phyloP scores from a whole-genome alignment of 805 yeast genomes.

The Metschnikowia cubensis region DNA sequence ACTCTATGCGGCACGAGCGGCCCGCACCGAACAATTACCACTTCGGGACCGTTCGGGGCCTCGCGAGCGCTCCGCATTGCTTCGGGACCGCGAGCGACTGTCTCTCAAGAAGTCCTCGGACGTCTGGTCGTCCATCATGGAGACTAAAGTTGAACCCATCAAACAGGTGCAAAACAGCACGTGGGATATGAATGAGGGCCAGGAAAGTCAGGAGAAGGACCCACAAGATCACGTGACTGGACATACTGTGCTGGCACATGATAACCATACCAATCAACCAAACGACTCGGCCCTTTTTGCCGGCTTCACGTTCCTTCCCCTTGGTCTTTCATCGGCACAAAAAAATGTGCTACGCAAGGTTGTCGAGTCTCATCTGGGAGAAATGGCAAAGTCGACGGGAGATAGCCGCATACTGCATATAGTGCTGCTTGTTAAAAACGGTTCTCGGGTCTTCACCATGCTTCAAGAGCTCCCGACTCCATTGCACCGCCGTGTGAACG shows the following conservation, averaged over 20 bases:
- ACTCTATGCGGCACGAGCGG: conserved; percentile 9
- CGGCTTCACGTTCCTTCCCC: conserved; percentile 39
- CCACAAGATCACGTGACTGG: too few relatives aligned
- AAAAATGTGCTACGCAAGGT: conserved; percentile 35
- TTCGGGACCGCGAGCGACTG: conserved; percentile 9
- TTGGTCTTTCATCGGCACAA: conserved; percentile 41
- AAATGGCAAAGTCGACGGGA: conserved; percentile 14
- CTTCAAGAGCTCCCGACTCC: conserved; percentile 23
- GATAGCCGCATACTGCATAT: conserved; percentile 30
- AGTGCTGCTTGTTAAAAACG: conserved; percentile 28
- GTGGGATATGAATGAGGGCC: conserved; percentile 22
- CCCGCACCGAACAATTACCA: neutral
- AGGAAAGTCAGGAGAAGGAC: conserved; percentile 1
- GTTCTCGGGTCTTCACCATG: conserved; percentile 25
- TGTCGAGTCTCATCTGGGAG: conserved; percentile 46
- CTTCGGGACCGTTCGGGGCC: conserved; percentile 7
- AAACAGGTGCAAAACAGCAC: conserved; percentile 19
- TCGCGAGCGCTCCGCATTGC: conserved; percentile 6
- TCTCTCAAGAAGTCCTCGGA: conserved; percentile 23
- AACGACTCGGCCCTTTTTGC: conserved; percentile 31
- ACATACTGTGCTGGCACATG: neutral
- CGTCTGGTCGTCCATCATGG: conserved; percentile 46
- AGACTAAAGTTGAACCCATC: conserved; percentile 10
- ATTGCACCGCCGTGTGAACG: conserved; percentile 22
- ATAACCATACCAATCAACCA: neutral